Percentiles rank a stretch among this genome's conserved stretches.
Evolutionary conservation across 2,329 filamentous ascomycete genomes (phyloP).

Genomic region (Chalaropsis thielavioides): DNA sequence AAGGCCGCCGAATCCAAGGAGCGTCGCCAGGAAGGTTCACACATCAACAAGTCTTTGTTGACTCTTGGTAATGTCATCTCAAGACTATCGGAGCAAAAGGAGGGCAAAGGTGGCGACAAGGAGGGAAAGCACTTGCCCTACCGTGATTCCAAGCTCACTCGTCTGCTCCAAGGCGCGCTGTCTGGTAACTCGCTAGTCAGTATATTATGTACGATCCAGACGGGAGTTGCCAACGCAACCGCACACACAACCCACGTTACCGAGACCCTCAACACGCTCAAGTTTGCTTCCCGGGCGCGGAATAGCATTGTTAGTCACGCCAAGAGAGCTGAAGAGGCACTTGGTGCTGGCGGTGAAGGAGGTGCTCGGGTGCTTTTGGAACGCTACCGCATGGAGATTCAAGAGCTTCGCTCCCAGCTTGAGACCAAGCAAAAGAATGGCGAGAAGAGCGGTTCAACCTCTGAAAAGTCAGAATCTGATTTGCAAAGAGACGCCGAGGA

Average conservation of each 20-base stretch:
- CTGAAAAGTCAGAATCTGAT: slow-evolving; percentile 26
- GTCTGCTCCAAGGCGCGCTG: slow-evolving; percentile 78
- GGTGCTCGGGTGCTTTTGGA: slow-evolving; percentile 78
- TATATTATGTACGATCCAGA: slow-evolving; percentile 91
- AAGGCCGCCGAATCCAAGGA: slow-evolving; percentile 93
- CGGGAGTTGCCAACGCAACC: slow-evolving; percentile 62
- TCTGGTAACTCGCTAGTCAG: slow-evolving; percentile 91
- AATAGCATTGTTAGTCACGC: slow-evolving; percentile 97
- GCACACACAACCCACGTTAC: slow-evolving; percentile 59
- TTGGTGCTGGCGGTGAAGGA: slow-evolving; percentile 67
- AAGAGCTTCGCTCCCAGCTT: slow-evolving; percentile 64
- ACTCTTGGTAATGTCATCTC: slow-evolving; percentile 93
- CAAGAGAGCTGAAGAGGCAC: slow-evolving; percentile 82
- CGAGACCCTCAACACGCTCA: slow-evolving; percentile 90
- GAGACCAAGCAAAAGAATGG: slow-evolving; percentile 66
- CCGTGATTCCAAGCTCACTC: slow-evolving; percentile 90
- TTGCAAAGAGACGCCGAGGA: slow-evolving; percentile 54
- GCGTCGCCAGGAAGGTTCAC: slow-evolving; percentile 80
- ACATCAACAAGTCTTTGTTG: slow-evolving; percentile 96
- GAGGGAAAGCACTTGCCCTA: slow-evolving; percentile 90
- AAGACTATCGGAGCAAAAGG: slow-evolving; percentile 72
- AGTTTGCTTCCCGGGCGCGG: slow-evolving; percentile 91
- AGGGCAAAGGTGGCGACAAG: slow-evolving; percentile 57
- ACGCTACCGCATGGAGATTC: slow-evolving; percentile 85
- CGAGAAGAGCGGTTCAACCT: slow-evolving; percentile 34